Conservation (phyloP, 495 filamentous ascomycete species). For the Friedmanniomyces endolithicus region DNA sequence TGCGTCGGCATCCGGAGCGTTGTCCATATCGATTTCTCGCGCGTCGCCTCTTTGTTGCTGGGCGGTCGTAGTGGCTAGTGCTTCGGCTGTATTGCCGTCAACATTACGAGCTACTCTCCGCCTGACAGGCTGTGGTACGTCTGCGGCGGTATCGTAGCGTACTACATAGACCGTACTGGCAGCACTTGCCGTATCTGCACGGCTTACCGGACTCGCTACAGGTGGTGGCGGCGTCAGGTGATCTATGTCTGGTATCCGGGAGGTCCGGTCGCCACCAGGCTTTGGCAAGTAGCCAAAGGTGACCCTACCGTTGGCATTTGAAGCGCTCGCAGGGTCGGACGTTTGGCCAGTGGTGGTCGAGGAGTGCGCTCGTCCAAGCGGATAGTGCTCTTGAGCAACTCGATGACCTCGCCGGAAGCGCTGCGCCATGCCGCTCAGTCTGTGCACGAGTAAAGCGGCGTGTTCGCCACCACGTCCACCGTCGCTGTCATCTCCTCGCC, state of each 20-base stretch:
- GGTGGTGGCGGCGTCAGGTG: slow-evolving; percentile 51
- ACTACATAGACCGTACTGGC: slow-evolving; percentile 78
- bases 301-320: background rate
- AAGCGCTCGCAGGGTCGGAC: background rate
- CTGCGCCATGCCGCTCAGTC: slow-evolving; percentile 14
- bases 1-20: background rate
- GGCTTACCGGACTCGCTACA: slow-evolving; percentile 59
- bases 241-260: slow-evolving; percentile 9
- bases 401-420: background rate
- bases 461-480: slow-evolving; percentile 5
- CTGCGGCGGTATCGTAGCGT: slow-evolving; percentile 60
- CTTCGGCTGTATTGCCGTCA: slow-evolving; percentile 4
- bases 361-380: slow-evolving; percentile 16
- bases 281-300: slow-evolving; percentile 12
- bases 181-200: slow-evolving; percentile 63
- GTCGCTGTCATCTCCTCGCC: background rate
- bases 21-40: slow-evolving; percentile 11
- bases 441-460: slow-evolving; percentile 14
- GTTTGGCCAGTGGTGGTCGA: background rate
- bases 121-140: slow-evolving; percentile 9
- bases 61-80: background rate
- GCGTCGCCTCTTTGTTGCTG: background rate
- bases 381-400: slow-evolving; percentile 9
- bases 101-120: slow-evolving; percentile 5
- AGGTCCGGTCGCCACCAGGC: background rate